Conservation (phyloP, 768 basidiomycete species). For the Podaxis mareebaensis region DNA sequence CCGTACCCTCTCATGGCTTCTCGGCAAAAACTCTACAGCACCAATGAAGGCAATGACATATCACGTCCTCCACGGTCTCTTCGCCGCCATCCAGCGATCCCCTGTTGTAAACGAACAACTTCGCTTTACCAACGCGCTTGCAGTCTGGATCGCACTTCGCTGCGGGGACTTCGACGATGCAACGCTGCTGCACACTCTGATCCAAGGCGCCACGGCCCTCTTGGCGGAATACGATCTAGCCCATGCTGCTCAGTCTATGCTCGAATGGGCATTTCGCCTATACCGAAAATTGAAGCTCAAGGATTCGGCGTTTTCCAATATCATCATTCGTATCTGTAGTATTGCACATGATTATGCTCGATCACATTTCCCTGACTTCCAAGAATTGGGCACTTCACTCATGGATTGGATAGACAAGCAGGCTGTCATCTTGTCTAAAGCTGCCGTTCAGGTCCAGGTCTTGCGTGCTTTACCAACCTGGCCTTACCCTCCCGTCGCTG, state of each 20-base stretch:
- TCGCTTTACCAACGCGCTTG: constrained; percentile 70
- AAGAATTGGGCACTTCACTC: constrained; percentile 46
- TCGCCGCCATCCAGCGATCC: constrained; percentile 62
- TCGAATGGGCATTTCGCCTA: constrained; percentile 71
- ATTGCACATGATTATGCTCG: constrained; percentile 55
- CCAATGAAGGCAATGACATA: constrained; percentile 64
- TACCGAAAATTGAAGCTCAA: constrained; percentile 42
- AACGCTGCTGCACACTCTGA: constrained; percentile 65
- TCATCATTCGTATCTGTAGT: constrained; percentile 69
- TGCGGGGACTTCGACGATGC: constrained; percentile 53
- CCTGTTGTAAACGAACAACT: constrained; percentile 84
- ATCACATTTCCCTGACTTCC: constrained; percentile 29
- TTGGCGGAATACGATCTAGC: constrained; percentile 69
- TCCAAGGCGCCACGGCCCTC: constrained; percentile 65
- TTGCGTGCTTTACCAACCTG: constrained; percentile 70
- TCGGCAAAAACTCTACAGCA: constrained; percentile 37
- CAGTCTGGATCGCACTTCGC: constrained; percentile 70
- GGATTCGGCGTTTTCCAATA: constrained; percentile 59
- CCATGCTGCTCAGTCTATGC: constrained; percentile 68
- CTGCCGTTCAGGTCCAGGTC: constrained; percentile 38
- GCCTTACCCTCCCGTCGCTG: constrained; percentile 61
- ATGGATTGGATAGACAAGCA: constrained; percentile 65
- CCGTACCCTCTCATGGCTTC: constrained; percentile 62
- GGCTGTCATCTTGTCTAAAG: constrained; percentile 40
- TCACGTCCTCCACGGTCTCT: constrained; percentile 74